Evolutionary conservation across 352 stramenopile genomes (phyloP).

Genomic region (Pythium vanterpoolii): DNA sequence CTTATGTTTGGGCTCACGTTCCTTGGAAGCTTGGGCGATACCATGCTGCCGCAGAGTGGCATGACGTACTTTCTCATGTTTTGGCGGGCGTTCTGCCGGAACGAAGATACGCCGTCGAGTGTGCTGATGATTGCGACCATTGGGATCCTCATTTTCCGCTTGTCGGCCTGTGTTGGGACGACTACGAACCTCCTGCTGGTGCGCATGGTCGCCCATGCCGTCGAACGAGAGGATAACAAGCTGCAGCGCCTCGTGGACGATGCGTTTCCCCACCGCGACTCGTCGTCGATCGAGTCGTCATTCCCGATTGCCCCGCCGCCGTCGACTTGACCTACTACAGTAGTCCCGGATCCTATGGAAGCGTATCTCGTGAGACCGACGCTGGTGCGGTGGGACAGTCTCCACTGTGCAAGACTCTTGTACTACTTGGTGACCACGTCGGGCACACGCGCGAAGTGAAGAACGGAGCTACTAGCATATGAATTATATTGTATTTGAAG

Average conservation of each 20-base stretch:
- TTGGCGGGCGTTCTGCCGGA: slow-evolving; percentile 48
- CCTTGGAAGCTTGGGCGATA: slow-evolving; percentile 47
- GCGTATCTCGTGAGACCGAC: too few relatives aligned
- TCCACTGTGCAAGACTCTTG: too few relatives aligned
- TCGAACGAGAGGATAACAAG: slow-evolving; percentile 12
- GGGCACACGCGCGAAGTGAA: too few relatives aligned
- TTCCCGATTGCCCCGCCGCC: too few relatives aligned
- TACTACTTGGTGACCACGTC: too few relatives aligned
- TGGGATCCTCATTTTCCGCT: slow-evolving; percentile 40
- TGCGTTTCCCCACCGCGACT: neutral
- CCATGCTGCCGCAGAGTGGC: slow-evolving; percentile 31
- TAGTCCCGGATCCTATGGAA: too few relatives aligned
- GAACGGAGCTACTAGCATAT: too few relatives aligned
- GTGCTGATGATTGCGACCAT: slow-evolving; percentile 40
- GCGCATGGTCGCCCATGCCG: slow-evolving; percentile 38
- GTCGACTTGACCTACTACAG: too few relatives aligned
- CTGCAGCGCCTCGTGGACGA: slow-evolving; percentile 11
- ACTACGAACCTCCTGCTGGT: slow-evolving; percentile 59
- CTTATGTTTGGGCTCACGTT: slow-evolving; percentile 47
- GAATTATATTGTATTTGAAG: too few relatives aligned
- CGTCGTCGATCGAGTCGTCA: neutral
- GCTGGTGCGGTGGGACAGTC: too few relatives aligned
- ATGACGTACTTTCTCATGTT: slow-evolving; percentile 60
- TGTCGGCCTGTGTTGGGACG: slow-evolving; percentile 43
- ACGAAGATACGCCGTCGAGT: slow-evolving; percentile 38